Conservation (phyloP, 2,329 filamentous ascomycete genomes). For the Diaporthe sp. region DNA sequence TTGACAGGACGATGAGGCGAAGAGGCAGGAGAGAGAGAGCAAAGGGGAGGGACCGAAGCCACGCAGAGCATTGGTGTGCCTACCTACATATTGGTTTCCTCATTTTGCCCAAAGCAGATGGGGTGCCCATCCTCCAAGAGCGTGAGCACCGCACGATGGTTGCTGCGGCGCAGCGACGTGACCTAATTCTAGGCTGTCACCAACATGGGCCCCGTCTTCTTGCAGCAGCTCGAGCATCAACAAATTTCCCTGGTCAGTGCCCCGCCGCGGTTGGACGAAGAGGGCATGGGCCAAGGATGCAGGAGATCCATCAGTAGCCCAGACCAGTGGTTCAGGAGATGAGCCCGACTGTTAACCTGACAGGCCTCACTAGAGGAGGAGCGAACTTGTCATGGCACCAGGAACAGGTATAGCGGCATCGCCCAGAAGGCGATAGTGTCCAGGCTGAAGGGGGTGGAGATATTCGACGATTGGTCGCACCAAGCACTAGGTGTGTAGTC, state of each 20-base stretch:
- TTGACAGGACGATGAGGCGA: conserved; percentile 43
- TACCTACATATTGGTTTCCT: conserved; percentile 31
- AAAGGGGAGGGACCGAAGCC: conserved; percentile 20
- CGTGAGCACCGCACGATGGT: conserved; percentile 13
- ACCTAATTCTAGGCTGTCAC: conserved; percentile 12
- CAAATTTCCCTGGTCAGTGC: conserved; percentile 20
- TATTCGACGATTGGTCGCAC: conserved; percentile 13
- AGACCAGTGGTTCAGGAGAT: conserved; percentile 20
- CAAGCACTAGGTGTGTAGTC: conserved; percentile 3
- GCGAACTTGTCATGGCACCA: background rate
- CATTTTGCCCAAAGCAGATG: conserved; percentile 8
- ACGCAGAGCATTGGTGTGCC: conserved; percentile 6
- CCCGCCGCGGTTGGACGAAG: background rate
- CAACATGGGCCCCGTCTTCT: conserved; percentile 14
- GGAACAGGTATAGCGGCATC: conserved; percentile 29
- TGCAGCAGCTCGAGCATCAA: conserved; percentile 22
- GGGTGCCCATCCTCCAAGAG: background rate
- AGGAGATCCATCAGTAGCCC: conserved; percentile 4
- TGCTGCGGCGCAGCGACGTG: conserved; percentile 5
- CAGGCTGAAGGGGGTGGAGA: background rate
- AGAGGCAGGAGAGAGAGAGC: conserved; percentile 32
- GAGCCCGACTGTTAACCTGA: background rate
- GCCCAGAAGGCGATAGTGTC: conserved; percentile 32
- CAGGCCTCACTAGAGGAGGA: background rate
- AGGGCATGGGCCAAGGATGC: background rate